These are phyloP conservation scores for Neurospora sp. DNA, from an alignment of 495 filamentous ascomycete genomes.

Conservation along the genomic window DNA sequence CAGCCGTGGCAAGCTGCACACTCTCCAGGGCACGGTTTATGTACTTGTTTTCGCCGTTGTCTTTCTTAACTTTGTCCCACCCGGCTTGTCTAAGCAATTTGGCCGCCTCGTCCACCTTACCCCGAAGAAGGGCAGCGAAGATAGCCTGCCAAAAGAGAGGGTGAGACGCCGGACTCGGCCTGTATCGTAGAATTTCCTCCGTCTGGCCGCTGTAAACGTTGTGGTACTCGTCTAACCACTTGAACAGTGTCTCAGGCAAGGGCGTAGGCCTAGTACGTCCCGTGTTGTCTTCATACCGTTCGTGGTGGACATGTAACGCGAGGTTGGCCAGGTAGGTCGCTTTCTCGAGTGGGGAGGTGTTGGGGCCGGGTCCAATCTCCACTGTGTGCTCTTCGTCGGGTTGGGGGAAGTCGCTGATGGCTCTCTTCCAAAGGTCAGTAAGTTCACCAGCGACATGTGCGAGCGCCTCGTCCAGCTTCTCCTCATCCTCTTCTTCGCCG, in stretches of 20 bases:
- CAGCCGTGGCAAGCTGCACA: slow-evolving; percentile 56
- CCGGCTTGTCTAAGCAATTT: slow-evolving; percentile 57
- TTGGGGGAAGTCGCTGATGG: slow-evolving; percentile 35
- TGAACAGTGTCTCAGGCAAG: slow-evolving; percentile 62
- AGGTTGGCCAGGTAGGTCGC: slow-evolving; percentile 64
- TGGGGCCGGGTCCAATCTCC: slow-evolving; percentile 53
- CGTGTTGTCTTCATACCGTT: slow-evolving; percentile 34
- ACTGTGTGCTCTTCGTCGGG: slow-evolving; percentile 41
- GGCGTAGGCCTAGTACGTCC: slow-evolving; percentile 30
- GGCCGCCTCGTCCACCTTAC: slow-evolving; percentile 52
- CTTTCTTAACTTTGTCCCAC: slow-evolving; percentile 55
- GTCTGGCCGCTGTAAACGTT: slow-evolving; percentile 50
- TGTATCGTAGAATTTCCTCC: slow-evolving; percentile 45
- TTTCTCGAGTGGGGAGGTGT: slow-evolving; percentile 51
- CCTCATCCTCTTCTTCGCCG: slow-evolving; percentile 40
- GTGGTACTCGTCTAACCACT: slow-evolving; percentile 68
- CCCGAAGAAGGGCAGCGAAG: slow-evolving; percentile 56
- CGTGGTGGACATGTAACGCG: slow-evolving; percentile 65
- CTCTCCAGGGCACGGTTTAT: slow-evolving; percentile 59
- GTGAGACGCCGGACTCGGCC: slow-evolving; percentile 63
- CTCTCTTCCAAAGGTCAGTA: slow-evolving; percentile 46
- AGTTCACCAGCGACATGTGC: slow-evolving; percentile 46
- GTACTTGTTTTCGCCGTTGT: slow-evolving; percentile 50
- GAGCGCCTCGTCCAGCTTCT: slow-evolving; percentile 44
- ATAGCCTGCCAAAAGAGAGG: slow-evolving; percentile 71